phyloP scores from a whole-genome alignment of 2,329 filamentous ascomycete species.

The Diplodia corticola region DNA sequence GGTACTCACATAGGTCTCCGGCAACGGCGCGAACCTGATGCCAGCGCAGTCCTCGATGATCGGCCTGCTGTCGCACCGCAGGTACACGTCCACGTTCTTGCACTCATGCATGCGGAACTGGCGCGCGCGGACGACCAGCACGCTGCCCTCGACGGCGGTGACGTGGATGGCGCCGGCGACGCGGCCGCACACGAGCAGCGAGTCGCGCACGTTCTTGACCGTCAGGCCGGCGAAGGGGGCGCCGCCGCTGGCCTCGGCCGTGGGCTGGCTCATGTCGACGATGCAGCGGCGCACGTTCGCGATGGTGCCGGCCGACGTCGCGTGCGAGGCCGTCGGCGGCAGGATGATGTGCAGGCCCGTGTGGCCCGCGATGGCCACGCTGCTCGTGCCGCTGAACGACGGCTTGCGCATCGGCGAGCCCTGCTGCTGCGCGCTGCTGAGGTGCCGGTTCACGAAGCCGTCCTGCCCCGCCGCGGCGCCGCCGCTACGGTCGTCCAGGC shows the following conservation, averaged over 20 bases:
- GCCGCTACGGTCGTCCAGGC: slow-evolving; percentile 32
- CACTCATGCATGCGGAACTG: slow-evolving; percentile 95
- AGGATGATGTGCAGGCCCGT: slow-evolving; percentile 72
- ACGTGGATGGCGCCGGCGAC: slow-evolving; percentile 82
- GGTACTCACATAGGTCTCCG: slow-evolving; percentile 37
- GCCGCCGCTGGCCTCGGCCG: neutral
- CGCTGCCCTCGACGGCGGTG: slow-evolving; percentile 69
- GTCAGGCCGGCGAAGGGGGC: slow-evolving; percentile 65
- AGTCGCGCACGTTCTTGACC: slow-evolving; percentile 68
- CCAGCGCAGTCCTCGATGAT: slow-evolving; percentile 88
- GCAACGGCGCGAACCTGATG: slow-evolving; percentile 78
- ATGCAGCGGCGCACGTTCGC: slow-evolving; percentile 70
- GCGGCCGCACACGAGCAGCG: slow-evolving; percentile 74
- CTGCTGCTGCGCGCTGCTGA: slow-evolving; percentile 21
- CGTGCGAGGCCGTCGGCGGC: slow-evolving; percentile 67
- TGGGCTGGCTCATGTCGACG: slow-evolving; percentile 75
- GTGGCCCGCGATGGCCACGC: slow-evolving; percentile 67
- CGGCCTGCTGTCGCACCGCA: slow-evolving; percentile 77
- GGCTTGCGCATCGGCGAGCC: slow-evolving; percentile 41
- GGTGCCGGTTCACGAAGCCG: slow-evolving; percentile 23
- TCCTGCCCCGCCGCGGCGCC: slow-evolving; percentile 27
- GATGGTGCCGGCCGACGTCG: slow-evolving; percentile 72
- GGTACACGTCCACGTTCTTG: slow-evolving; percentile 75
- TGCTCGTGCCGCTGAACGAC: slow-evolving; percentile 59
- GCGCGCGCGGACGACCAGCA: slow-evolving; percentile 71